Conservation (phyloP, 1,139 yeast genomes). For the Komagataea norvegica region DNA sequence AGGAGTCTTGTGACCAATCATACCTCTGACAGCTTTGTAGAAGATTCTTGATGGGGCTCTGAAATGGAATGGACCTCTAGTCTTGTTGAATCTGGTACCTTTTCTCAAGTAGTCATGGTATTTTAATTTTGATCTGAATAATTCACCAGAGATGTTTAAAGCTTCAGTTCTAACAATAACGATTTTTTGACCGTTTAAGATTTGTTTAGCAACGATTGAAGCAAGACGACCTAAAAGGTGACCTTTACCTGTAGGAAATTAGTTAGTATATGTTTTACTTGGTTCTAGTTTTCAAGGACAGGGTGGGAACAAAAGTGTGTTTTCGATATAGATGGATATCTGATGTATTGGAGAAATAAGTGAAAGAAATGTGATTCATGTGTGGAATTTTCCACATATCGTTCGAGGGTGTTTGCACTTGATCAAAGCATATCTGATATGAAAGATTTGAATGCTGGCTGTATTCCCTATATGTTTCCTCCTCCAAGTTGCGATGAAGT, state of each 20-base stretch:
- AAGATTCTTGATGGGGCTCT: slow-evolving; percentile 99
- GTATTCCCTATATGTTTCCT: no score
- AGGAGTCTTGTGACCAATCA: slow-evolving; percentile 99
- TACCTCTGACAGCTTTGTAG: slow-evolving; percentile 99
- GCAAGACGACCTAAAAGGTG: slow-evolving; percentile 99
- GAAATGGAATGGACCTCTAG: slow-evolving; percentile 99
- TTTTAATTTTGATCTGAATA: slow-evolving; percentile 99
- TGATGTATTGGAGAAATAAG: no score
- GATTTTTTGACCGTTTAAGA: slow-evolving; percentile 96
- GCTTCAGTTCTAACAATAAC: slow-evolving; percentile 98
- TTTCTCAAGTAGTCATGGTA: slow-evolving; percentile 99
- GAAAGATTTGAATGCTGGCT: no score
- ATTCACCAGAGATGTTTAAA: slow-evolving; percentile 98
- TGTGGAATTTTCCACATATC: no score
- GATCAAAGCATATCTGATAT: no score
- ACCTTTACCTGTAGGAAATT: slow-evolving; percentile 65
- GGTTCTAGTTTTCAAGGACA: no score
- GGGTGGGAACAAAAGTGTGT: no score
- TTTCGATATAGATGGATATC: no score
- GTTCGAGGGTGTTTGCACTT: no score
- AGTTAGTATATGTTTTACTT: slow-evolving; percentile 22
- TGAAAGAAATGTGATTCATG: no score
- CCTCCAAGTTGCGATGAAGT: no score
- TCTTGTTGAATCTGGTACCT: slow-evolving; percentile 98
- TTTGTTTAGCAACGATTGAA: slow-evolving; percentile 96